Conservation (phyloP, 2,329 filamentous ascomycete genomes). For the Trichoderma guizhouense region DNA sequence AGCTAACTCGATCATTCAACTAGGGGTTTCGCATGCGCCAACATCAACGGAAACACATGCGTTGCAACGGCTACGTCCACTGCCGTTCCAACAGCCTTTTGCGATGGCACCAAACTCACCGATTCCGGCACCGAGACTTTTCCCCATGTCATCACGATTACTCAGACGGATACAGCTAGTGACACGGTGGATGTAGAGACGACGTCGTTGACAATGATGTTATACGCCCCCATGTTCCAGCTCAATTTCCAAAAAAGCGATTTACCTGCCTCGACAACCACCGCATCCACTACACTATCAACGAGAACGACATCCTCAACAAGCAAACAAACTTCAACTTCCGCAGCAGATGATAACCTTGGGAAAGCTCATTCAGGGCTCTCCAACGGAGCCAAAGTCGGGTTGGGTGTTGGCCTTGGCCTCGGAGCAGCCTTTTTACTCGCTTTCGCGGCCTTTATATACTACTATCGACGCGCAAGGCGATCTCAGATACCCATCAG, state of each 20-base stretch:
- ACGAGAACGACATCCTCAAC: background rate
- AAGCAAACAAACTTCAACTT: background rate
- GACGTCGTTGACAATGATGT: conserved; percentile 14
- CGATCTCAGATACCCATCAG: background rate
- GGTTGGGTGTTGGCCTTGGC: conserved; percentile 19
- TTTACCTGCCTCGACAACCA: conserved; percentile 19
- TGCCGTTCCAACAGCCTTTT: background rate
- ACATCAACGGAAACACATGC: conserved; percentile 14
- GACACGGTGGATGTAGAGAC: background rate
- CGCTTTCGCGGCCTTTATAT: background rate
- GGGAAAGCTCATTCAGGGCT: background rate
- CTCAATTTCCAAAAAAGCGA: conserved; percentile 28
- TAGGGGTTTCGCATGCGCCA: conserved; percentile 20
- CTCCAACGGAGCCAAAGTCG: conserved; percentile 22
- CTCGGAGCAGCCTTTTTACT: conserved; percentile 18
- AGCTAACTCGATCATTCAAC: background rate
- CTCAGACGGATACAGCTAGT: background rate
- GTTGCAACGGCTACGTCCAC: conserved; percentile 6
- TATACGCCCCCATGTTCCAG: conserved; percentile 32
- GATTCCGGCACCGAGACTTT: background rate
- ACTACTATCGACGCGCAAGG: conserved; percentile 13
- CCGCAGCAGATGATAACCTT: background rate
- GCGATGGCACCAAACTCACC: background rate
- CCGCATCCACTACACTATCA: background rate
- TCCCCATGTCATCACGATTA: conserved; percentile 6